Base-by-base conservation (phyloP, 352 stramenopile genomes). In the Globisporangium abappressorium region DNA sequence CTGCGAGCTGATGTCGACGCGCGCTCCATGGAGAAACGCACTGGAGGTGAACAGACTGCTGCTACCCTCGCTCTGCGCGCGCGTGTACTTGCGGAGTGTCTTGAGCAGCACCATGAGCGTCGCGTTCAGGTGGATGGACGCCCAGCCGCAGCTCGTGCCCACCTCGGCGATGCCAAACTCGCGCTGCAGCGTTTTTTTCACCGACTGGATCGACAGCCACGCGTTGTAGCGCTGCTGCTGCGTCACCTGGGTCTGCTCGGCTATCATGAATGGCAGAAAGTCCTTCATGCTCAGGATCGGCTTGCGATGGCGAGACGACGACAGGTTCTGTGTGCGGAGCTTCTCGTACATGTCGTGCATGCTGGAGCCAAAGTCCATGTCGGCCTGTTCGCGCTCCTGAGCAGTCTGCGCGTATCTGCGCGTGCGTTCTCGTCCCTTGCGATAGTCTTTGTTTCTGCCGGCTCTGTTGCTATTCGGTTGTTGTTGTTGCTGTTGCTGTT, bases 321-420 rank as follows among this genome's bases (percentile, higher is more conserved):
- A 64, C 6, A 62, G 36, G 64, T 64, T 56, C 69, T 62, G 41
- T 71, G 68, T 64, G 57, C 51, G 65, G 2, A 70, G 59, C 14
- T 33, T 33, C 49, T 66, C 65, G 60, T 81, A 83, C 69, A 82
- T 77, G n/a, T 77, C 76, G 38, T 64, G 64, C 66, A 79, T 82
- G 43, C 72, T 89, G 5, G 60, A 74, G 4, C 72, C 82, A 62
- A 82, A 91, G 75, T 91, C 82, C 80, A 87, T 84, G 20, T 81
- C 76, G 49, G 62, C 62, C 34, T 51, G 62, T 47, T 57, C 65
- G n/a, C 24, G 65, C 24, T 33, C 57, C n/a, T 64, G 51, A 53
- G 46, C 41, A 38, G 33, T 14, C 34, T 59, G 57, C 62, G 53
- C 64, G 69, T 53, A 18, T 47, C 55, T 64, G 22, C 57, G 64